Percentiles rank a stretch among this genome's conserved stretches.
Evolutionary conservation across 257 asterid species (phyloP).

Genomic region (Coffea eugenioides): DNA sequence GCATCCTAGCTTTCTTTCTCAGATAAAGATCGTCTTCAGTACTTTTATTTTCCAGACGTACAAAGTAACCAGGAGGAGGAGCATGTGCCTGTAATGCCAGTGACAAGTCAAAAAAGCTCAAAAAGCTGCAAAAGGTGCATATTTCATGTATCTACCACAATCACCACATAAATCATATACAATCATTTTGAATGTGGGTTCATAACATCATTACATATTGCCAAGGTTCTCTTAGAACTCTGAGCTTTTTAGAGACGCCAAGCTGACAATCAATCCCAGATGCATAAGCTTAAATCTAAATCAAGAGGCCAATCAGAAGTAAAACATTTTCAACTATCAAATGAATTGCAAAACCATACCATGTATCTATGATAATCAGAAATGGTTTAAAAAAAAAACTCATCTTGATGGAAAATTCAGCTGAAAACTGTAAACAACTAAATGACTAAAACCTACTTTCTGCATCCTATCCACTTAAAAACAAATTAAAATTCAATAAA

Average conservation of each 20-base stretch:
- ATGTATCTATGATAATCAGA: not conserved
- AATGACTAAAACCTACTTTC: not conserved
- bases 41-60: constrained; percentile 49
- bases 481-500: not conserved
- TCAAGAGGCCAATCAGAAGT: not conserved
- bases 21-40: constrained; percentile 49
- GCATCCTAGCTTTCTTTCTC: constrained; percentile 72
- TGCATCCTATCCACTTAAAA: not conserved
- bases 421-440: not conserved
- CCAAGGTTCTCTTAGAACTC: not conserved
- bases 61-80: constrained; percentile 69
- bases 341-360: not conserved
- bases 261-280: not conserved
- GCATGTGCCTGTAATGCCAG: constrained; percentile 52
- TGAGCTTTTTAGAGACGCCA: not conserved
- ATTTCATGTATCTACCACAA: not conserved
- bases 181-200: not conserved
- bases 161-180: not conserved
- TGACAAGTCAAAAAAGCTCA: not conserved
- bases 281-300: not conserved
- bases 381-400: not conserved
- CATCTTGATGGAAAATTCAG: not conserved
- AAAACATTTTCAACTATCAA: not conserved
- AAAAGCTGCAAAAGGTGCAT: not conserved
- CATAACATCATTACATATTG: not conserved